Evolutionary conservation across 2,329 filamentous ascomycete genomes (phyloP).

Genomic region (Phaeoacremonium minimum): DNA sequence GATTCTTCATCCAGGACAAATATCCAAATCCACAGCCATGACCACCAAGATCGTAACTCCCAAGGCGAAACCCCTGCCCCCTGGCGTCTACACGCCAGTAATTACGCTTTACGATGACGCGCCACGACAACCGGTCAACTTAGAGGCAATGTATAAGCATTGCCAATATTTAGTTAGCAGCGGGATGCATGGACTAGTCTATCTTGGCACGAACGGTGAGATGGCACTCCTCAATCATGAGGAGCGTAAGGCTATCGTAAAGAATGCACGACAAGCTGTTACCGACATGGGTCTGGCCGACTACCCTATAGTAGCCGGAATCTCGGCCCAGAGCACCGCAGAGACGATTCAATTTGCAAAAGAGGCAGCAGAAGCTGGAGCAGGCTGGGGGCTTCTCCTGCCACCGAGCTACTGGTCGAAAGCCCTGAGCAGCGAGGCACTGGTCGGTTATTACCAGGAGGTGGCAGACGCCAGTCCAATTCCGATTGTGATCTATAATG

Average conservation of each 20-base stretch:
- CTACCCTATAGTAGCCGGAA: conserved; percentile 39
- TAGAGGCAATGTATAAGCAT: conserved; percentile 37
- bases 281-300: conserved; percentile 23
- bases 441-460: conserved; percentile 29
- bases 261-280: conserved; percentile 30
- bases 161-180: conserved; percentile 33
- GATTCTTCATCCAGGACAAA: no score
- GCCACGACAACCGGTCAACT: conserved; percentile 33
- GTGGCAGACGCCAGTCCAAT: conserved; percentile 27
- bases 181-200: conserved; percentile 40
- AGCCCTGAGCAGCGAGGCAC: conserved; percentile 23
- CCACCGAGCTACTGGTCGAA: conserved; percentile 35
- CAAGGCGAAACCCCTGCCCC: conserved; percentile 32
- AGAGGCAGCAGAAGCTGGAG: conserved; percentile 30
- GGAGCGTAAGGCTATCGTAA: conserved; percentile 35
- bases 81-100: conserved; percentile 41
- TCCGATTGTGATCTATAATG: conserved; percentile 21
- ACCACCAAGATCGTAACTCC: conserved; percentile 20
- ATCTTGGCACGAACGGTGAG: conserved; percentile 42
- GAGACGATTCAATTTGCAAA: conserved; percentile 28
- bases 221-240: conserved; percentile 32
- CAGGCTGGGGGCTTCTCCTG: conserved; percentile 30
- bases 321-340: conserved; percentile 30
- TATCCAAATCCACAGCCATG: no score
- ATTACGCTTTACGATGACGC: conserved; percentile 39